Evolutionary conservation across 495 filamentous ascomycete species (phyloP).

Genomic region (Cercophora scortea): DNA sequence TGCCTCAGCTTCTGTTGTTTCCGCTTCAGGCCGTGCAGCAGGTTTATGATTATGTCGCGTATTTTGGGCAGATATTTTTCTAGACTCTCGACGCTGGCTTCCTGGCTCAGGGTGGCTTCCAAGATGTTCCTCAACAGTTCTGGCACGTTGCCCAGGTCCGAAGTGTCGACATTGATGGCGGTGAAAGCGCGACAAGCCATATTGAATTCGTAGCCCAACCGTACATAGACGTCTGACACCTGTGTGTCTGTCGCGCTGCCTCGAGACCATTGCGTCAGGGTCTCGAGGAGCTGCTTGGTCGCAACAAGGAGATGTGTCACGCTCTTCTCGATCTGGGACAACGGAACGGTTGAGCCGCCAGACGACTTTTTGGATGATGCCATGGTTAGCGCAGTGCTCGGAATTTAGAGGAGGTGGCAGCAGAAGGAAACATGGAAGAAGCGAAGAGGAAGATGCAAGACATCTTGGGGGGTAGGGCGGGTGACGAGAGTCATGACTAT

Average conservation of each 20-base stretch:
- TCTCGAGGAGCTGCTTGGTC: constrained; percentile 96
- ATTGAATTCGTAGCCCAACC: constrained; percentile 97
- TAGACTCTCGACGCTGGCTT: constrained; percentile 85
- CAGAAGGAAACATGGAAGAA: neutral
- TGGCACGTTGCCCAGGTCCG: constrained; percentile 89
- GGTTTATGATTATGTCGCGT: constrained; percentile 95
- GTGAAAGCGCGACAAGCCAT: constrained; percentile 94
- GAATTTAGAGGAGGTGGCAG: neutral
- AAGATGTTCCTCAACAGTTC: constrained; percentile 83
- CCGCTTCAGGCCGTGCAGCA: constrained; percentile 89
- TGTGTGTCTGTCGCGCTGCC: constrained; percentile 83
- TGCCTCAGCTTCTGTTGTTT: constrained; percentile 90
- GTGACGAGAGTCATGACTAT: neutral
- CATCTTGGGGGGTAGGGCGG: neutral
- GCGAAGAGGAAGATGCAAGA: neutral
- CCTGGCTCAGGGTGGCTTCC: constrained; percentile 92
- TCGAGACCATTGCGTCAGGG: constrained; percentile 93
- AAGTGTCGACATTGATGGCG: constrained; percentile 89
- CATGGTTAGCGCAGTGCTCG: constrained; percentile 11
- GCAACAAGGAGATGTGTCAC: constrained; percentile 96
- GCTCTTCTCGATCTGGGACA: constrained; percentile 95
- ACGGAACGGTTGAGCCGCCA: constrained; percentile 37
- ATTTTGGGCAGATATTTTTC: constrained; percentile 89
- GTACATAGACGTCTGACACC: constrained; percentile 96
- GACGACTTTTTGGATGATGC: constrained; percentile 29